These are phyloP conservation scores for Luvunga scandens DNA, from an alignment of 345 rosid species.

Conservation along the genomic window DNA sequence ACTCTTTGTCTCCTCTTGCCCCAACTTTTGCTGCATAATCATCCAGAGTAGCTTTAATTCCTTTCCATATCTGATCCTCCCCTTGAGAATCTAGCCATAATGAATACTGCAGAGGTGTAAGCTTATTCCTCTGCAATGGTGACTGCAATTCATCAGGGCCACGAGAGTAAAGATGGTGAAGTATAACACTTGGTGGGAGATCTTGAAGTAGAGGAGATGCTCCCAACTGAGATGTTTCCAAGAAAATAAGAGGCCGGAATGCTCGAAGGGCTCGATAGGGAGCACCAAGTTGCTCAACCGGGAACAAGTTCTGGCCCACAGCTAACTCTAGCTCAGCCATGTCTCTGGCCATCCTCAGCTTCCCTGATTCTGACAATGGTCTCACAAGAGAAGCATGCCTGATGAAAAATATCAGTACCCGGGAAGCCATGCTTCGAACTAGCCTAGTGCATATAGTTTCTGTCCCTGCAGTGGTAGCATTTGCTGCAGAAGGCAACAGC, in stretches of 20 bases:
- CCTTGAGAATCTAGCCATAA: conserved; percentile 94
- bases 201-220: conserved; percentile 87
- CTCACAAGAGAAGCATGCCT: conserved; percentile 92
- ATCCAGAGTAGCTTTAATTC: conserved; percentile 89
- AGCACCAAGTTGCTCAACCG: conserved; percentile 95
- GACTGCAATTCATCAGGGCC: conserved; percentile 90
- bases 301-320: conserved; percentile 90
- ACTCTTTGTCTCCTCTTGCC: conserved; percentile 96
- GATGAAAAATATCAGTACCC: conserved; percentile 84
- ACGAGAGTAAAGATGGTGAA: conserved; percentile 91
- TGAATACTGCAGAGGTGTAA: conserved; percentile 79
- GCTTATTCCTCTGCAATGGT: conserved; percentile 83
- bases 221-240: conserved; percentile 83
- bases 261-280: conserved; percentile 97
- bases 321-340: conserved; percentile 99
- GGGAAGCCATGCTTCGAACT: conserved; percentile 79
- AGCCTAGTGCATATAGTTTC: conserved; percentile 95
- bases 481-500: conserved; percentile 71
- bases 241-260: conserved; percentile 84
- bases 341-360: conserved; percentile 93
- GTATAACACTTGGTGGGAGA: conserved; percentile 79
- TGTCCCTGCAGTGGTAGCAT: conserved; percentile 48
- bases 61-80: conserved; percentile 99
- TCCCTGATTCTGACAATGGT: conserved; percentile 97
- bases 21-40: conserved; percentile 79